phyloP scores from a whole-genome alignment of 129 eudicot genomes.

The Centaurea solstitialis region DNA sequence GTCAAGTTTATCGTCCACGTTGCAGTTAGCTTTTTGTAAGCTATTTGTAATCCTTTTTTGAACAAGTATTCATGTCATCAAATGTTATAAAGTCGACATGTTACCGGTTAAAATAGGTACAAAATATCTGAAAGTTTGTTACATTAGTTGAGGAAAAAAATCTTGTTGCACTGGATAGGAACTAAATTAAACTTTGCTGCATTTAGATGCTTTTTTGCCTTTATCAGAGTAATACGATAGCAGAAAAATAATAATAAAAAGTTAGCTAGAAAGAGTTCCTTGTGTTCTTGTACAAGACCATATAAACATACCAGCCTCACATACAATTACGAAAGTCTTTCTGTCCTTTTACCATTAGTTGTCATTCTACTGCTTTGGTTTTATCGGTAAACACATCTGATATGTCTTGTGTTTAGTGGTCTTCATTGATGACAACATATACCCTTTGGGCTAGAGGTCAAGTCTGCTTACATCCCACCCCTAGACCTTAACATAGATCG shows the following conservation, averaged over 20 bases:
- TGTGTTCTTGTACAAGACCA: background rate
- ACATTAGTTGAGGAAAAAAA: background rate
- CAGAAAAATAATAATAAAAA: too few relatives aligned
- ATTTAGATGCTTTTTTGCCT: too few relatives aligned
- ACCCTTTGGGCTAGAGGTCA: background rate
- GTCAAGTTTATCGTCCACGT: background rate
- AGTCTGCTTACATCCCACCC: background rate
- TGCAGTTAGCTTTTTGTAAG: background rate
- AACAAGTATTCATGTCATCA: background rate
- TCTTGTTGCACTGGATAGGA: background rate
- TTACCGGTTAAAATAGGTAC: background rate
- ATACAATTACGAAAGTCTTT: background rate
- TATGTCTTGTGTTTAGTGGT: background rate
- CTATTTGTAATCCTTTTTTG: background rate
- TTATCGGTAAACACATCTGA: background rate
- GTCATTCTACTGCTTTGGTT: background rate
- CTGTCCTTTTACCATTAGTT: background rate
- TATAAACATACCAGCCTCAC: background rate
- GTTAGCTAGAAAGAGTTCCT: background rate
- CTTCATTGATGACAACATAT: background rate
- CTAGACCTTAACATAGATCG: background rate
- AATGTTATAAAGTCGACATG: background rate
- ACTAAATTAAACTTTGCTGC: background rate
- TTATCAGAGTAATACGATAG: background rate
- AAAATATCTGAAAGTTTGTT: background rate